Evolutionary conservation across 2,329 filamentous ascomycete genomes (phyloP).

Genomic region (Cladosporium oxysporum): DNA sequence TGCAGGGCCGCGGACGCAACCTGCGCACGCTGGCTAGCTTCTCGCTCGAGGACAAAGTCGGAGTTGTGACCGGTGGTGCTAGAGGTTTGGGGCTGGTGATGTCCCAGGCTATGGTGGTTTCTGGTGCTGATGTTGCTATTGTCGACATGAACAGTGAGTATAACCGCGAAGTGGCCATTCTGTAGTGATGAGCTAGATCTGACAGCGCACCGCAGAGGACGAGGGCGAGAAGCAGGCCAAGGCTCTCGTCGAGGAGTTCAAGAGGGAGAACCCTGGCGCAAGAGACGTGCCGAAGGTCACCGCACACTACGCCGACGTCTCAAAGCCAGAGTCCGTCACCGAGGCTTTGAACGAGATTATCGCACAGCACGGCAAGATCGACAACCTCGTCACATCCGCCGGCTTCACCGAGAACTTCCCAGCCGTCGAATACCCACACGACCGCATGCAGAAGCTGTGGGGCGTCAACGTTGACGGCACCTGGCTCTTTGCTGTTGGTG

Average conservation of each 20-base stretch:
- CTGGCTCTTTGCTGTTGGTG: constrained; percentile 80
- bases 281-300: constrained; percentile 78
- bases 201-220: constrained; percentile 59
- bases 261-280: constrained; percentile 74
- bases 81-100: constrained; percentile 88
- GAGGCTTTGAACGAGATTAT: constrained; percentile 70
- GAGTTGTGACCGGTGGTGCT: constrained; percentile 86
- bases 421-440: constrained; percentile 84
- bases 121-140: constrained; percentile 84
- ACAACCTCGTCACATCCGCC: constrained; percentile 91
- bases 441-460: constrained; percentile 92
- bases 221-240: constrained; percentile 78
- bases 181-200: background rate
- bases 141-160: constrained; percentile 86
- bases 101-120: constrained; percentile 86
- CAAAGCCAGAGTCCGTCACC: constrained; percentile 76
- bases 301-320: constrained; percentile 86
- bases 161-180: background rate
- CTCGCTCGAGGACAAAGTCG: constrained; percentile 80
- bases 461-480: constrained; percentile 91
- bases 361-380: constrained; percentile 72
- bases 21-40: constrained; percentile 84
- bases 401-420: constrained; percentile 97
- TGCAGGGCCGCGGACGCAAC: constrained; percentile 77
- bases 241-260: constrained; percentile 73